phyloP scores from a whole-genome alignment of 208 protist genomes.

The Strigomonas culicis region DNA sequence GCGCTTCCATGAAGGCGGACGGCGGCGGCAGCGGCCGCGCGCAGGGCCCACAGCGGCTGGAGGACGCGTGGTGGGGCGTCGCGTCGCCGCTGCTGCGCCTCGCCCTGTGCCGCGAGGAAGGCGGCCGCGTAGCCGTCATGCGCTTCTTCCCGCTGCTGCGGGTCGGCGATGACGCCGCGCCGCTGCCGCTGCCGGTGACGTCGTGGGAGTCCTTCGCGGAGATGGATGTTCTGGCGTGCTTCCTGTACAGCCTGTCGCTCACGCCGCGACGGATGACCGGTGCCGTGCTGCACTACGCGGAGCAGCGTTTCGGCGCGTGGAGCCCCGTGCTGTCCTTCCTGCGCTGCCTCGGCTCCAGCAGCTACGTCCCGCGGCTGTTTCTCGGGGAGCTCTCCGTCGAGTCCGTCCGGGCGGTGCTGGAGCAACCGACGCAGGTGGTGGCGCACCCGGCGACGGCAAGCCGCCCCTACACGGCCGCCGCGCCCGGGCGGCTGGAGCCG shows the following conservation, averaged over 20 bases:
- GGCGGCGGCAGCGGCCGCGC: no score
- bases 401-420: background rate
- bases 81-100: slow-evolving; percentile 33
- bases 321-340: slow-evolving; percentile 42
- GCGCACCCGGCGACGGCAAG: background rate
- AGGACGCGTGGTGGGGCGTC: slow-evolving; percentile 25
- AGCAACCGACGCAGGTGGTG: slow-evolving; percentile 16
- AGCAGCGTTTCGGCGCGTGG: slow-evolving; percentile 52
- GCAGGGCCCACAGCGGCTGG: background rate
- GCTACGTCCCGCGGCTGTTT: slow-evolving; percentile 28
- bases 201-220: slow-evolving; percentile 79
- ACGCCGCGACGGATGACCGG: slow-evolving; percentile 23
- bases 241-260: slow-evolving; percentile 48
- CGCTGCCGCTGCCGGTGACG: slow-evolving; percentile 14
- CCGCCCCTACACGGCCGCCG: background rate
- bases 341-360: slow-evolving; percentile 31
- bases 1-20: no score
- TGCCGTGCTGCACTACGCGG: slow-evolving; percentile 33
- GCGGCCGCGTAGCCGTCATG: slow-evolving; percentile 7
- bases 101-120: slow-evolving; percentile 27
- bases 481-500: no score
- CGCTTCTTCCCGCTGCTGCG: slow-evolving; percentile 36
- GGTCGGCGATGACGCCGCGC: background rate
- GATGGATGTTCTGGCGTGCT: slow-evolving; percentile 75
- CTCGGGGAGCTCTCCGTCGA: slow-evolving; percentile 1